A percentile compares a stretch with the other conserved stretches of the same genome.
Conservation (phyloP, 192 early-diverging fungal genomes). For the Funneliformis mosseae region DNA sequence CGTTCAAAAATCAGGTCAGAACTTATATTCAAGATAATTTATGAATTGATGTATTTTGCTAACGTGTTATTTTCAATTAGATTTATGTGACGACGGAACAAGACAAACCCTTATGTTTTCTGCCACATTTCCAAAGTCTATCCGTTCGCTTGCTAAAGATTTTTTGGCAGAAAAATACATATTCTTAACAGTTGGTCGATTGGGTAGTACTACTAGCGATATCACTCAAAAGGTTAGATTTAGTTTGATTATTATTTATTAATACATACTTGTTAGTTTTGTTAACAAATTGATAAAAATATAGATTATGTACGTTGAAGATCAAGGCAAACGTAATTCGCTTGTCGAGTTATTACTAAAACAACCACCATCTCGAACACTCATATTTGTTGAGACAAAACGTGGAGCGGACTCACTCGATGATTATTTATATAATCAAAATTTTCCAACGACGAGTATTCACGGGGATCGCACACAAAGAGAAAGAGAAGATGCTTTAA, state of each 20-base stretch:
- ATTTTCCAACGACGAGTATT: slow-evolving; percentile 81
- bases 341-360: slow-evolving; percentile 56
- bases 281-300: not conserved
- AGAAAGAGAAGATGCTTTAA: slow-evolving; percentile 75
- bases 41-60: not conserved
- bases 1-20: slow-evolving; percentile 54
- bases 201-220: slow-evolving; percentile 87
- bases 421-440: slow-evolving; percentile 63
- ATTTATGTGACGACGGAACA: slow-evolving; percentile 67
- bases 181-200: slow-evolving; percentile 87
- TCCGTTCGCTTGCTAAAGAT: slow-evolving; percentile 90
- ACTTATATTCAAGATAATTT: not conserved
- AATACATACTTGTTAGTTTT: slow-evolving; percentile 29
- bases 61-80: slow-evolving; percentile 47
- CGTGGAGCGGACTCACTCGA: slow-evolving; percentile 75
- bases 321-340: slow-evolving; percentile 58
- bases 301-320: slow-evolving; percentile 65
- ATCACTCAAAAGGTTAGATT: slow-evolving; percentile 78
- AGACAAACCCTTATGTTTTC: slow-evolving; percentile 97
- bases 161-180: slow-evolving; percentile 80
- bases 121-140: slow-evolving; percentile 94
- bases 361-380: slow-evolving; percentile 61
- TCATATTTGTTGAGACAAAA: slow-evolving; percentile 87
- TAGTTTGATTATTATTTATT: slow-evolving; percentile 41
- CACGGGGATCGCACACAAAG: slow-evolving; percentile 83